Base-by-base conservation (phyloP, 2,329 filamentous ascomycete species). In the Colletotrichum caudatum region DNA sequence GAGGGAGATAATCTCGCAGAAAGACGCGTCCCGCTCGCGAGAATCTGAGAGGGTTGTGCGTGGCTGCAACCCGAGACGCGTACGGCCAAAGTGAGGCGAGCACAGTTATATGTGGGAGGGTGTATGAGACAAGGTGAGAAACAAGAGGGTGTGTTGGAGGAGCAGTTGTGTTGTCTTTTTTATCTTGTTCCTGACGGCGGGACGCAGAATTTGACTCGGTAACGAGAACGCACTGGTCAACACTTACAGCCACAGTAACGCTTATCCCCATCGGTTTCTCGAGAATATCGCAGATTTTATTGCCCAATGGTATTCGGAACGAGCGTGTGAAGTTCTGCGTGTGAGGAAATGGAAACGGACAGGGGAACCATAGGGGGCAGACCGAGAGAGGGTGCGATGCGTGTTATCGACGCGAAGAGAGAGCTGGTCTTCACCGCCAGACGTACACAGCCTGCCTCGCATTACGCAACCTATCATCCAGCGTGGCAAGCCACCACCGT, bases 81-180 rank as follows among this genome's bases (percentile, higher is more conserved):
- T 50, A 61, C 23, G 23, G 26, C 51, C 16, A 71, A 72, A 72
- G 66, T 72, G 61, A 72, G 70, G 70, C 70, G 70, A 48, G 54
- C 63, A 62, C 54, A 62, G 11, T 50, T 20, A 35, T 57, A 53
- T 66, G n/a, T 39, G 48, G 60, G 61, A 41, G 62, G 61, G 61
- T 61, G 26, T 51, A 65, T 66, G 57, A 71, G 62, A 66, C 62
- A 71, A 59, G 46, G 48, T n/a, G 66, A 58, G 41, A 35, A 33
- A 12, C 11, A 58, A 60, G 66, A 58, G 66, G 66, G 70, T 65
- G 70, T 65, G 62, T n/a, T 61, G 60, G 39, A 39, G 54, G 37
- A 41, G 50, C 33, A 26, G 12, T 51, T 23, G 51, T 20, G 60
- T 46, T 57, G 59, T 48, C 56, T 41, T 58, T 58, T 39, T 57